These are phyloP conservation scores for Quercus phellos DNA, from an alignment of 331 rosid genomes.

Conservation along the genomic window DNA sequence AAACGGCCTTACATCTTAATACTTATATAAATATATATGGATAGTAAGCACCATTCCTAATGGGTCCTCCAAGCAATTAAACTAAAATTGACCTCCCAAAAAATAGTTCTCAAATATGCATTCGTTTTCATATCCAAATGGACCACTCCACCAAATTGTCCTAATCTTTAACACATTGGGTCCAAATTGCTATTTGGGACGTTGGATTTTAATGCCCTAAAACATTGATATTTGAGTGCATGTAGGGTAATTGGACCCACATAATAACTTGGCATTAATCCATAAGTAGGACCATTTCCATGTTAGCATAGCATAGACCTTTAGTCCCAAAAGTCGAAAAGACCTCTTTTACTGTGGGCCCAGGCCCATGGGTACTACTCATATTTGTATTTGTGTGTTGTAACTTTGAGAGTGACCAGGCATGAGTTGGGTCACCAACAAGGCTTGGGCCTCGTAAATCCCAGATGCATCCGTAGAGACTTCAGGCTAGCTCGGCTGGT, in stretches of 20 bases:
- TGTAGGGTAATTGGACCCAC: neutral
- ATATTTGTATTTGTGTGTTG: no score
- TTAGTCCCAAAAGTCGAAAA: no score
- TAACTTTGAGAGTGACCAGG: no score
- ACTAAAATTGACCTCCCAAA: neutral
- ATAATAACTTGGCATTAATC: neutral
- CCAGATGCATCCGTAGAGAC: no score
- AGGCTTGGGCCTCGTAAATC: no score
- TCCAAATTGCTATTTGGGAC: neutral
- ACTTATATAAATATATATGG: no score
- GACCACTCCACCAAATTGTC: neutral
- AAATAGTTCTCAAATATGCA: neutral
- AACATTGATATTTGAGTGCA: neutral
- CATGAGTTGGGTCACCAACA: no score
- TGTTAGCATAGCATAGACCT: neutral
- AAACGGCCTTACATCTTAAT: neutral
- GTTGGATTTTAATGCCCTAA: neutral
- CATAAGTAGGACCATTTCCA: neutral
- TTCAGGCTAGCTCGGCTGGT: no score
- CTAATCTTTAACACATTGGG: neutral
- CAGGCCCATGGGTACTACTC: no score
- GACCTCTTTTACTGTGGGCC: no score
- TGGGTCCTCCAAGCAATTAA: neutral
- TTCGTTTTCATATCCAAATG: neutral
- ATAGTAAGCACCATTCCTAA: neutral